These are phyloP conservation scores for Xylariales sp. DNA, from an alignment of 2,329 filamentous ascomycete genomes.

Conservation along the genomic window DNA sequence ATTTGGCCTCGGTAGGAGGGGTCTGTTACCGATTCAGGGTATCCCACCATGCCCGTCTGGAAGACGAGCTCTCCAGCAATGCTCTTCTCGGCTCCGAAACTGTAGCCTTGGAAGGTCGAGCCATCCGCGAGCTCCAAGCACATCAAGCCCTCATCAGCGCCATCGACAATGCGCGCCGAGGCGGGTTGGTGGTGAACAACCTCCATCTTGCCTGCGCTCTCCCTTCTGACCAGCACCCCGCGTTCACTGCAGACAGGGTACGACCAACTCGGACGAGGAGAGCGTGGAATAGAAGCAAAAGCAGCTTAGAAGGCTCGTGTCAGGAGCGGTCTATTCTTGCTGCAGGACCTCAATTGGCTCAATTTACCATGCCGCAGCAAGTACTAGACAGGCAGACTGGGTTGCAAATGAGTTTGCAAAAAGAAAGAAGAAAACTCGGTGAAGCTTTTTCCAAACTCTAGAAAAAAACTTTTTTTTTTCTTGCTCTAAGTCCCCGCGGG, in stretches of 20 bases:
- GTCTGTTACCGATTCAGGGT: constrained; percentile 90
- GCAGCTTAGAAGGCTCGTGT: constrained; percentile 7
- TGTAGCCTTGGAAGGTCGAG: constrained; percentile 86
- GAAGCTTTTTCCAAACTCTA: too few relatives aligned
- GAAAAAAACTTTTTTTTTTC: constrained; percentile 7
- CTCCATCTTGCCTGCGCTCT: constrained; percentile 25
- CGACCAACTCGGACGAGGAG: too few relatives aligned
- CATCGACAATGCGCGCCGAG: constrained; percentile 52
- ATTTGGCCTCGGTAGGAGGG: constrained; percentile 92
- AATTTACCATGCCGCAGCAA: constrained; percentile 7
- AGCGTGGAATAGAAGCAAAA: too few relatives aligned
- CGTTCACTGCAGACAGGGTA: constrained; percentile 4
- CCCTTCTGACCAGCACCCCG: not conserved
- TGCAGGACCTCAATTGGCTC: constrained; percentile 2
- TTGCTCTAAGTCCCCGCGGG: too few relatives aligned
- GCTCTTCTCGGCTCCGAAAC: constrained; percentile 93
- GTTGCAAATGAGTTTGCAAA: constrained; percentile 1
- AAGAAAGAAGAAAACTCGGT: not conserved
- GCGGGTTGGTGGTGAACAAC: constrained; percentile 48
- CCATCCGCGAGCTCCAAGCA: constrained; percentile 93
- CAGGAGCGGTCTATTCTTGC: constrained; percentile 4
- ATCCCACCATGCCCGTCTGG: constrained; percentile 99
- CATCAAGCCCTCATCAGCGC: constrained; percentile 59
- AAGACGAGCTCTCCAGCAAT: constrained; percentile 97
- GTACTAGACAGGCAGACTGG: constrained; percentile 1